Evolutionary conservation across 1,284 basidiomycete genomes (phyloP).

Genomic region (Phenoliferia sp.): DNA sequence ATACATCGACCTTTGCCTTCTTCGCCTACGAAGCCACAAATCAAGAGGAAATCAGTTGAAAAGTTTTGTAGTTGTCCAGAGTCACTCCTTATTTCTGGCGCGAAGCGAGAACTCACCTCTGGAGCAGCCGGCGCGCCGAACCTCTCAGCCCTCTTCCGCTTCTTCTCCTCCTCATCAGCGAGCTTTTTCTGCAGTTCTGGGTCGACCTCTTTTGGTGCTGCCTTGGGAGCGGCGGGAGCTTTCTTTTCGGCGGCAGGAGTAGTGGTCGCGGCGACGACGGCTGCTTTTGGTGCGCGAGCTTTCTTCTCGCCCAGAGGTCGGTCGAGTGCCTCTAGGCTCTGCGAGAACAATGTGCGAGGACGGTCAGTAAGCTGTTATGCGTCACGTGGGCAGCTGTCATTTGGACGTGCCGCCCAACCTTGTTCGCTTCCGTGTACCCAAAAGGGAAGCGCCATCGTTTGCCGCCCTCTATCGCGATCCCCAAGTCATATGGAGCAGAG

Average conservation of each 20-base stretch:
- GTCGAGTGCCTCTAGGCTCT: constrained; percentile 24
- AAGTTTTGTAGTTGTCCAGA: too few species aligned
- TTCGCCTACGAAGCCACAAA: too few species aligned
- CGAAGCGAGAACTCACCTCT: too few species aligned
- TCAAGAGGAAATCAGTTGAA: too few species aligned
- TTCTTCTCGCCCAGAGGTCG: constrained; percentile 18
- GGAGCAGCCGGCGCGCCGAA: constrained; percentile 35
- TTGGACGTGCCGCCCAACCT: neutral
- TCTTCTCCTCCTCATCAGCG: constrained; percentile 45
- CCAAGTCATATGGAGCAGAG: too few species aligned
- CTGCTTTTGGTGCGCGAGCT: constrained; percentile 4
- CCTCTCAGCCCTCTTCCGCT: constrained; percentile 46
- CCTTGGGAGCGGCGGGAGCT: constrained; percentile 8
- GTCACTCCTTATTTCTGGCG: too few species aligned
- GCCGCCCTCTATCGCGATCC: too few species aligned
- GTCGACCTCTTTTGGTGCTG: constrained; percentile 18
- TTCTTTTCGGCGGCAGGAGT: neutral
- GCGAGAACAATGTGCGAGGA: neutral
- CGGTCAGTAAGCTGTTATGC: neutral
- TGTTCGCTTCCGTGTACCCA: neutral
- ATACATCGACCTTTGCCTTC: too few species aligned
- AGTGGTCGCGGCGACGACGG: neutral
- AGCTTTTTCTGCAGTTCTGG: constrained; percentile 23
- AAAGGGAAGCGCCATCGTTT: too few species aligned
- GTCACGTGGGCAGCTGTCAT: too few species aligned